Conservation (phyloP, 1,284 basidiomycete genomes). For the Austroboletus novae-zelandiae region DNA sequence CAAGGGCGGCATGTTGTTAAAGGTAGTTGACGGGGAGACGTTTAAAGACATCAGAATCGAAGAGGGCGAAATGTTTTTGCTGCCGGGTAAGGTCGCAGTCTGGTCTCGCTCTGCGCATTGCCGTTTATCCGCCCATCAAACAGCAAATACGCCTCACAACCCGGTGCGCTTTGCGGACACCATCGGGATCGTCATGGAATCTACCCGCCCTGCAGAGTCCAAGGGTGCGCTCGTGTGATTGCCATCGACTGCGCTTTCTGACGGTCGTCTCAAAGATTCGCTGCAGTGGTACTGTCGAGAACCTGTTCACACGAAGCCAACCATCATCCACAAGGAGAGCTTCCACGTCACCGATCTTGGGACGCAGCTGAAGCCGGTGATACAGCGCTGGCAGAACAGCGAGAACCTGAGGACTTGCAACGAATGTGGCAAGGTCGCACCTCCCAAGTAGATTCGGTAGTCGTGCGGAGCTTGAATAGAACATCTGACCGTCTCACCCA, state of each 20-base stretch:
- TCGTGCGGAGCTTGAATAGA: conserved; percentile 18
- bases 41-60: conserved; percentile 88
- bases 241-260: not conserved
- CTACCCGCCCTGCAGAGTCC: conserved; percentile 71
- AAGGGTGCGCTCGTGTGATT: conserved; percentile 42
- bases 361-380: conserved; percentile 91
- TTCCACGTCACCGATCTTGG: conserved; percentile 93
- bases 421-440: conserved; percentile 67
- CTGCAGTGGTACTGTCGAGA: conserved; percentile 94
- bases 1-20: conserved; percentile 87
- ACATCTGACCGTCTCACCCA: not conserved
- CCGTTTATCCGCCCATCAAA: not conserved
- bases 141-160: conserved; percentile 94
- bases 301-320: conserved; percentile 63
- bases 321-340: conserved; percentile 81
- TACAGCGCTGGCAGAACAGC: conserved; percentile 72
- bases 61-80: conserved; percentile 95
- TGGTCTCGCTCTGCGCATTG: not conserved
- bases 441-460: conserved; percentile 46
- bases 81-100: conserved; percentile 72
- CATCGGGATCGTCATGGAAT: conserved; percentile 92
- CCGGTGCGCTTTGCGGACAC: conserved; percentile 90
- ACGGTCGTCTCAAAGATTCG: conserved; percentile 57
- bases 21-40: conserved; percentile 83
- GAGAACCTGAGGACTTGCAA: conserved; percentile 66